Base-by-base conservation (phyloP, 2,329 filamentous ascomycete species). In the Coccinonectria pachysandricola region DNA sequence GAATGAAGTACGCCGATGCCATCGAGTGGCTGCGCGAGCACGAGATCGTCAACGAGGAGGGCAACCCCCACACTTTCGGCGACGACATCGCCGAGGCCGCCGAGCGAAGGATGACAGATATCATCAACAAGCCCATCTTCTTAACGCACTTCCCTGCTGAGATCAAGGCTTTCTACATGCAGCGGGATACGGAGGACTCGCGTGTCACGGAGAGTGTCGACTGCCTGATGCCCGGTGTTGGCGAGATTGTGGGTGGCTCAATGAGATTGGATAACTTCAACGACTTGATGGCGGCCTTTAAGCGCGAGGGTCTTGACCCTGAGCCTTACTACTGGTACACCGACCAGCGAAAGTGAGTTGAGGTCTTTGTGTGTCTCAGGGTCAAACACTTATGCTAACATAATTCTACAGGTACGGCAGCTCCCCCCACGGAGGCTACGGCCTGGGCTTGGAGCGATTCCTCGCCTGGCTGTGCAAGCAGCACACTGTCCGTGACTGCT, bases 81-180 rank as follows among this genome's bases (percentile, higher is more conserved):
- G 91, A 98, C 53, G 91, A 98, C 54, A 98, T 98, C 48, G 91
- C 91, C 40, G 91, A 96, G 60, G 91, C 91, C 8, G 91, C 91
- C 8, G 91, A 98, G 70, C 81, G 91, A 46, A 75, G 69, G 53
- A 98, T 98, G 91, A 96, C 88, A 2, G 91, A 98, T 55, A 81
- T 79, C 44, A 93, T 98, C 67, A 91, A 92, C 75, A 66, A 75
- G 28, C 91, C 91, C 36, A 94, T 98, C 57, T 84, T 96, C 65
- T 70, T 96, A 21, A 96, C 88, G 3, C 88, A 96, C 61, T 98
- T 98, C 74, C 91, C 91, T 12, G 78, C 78, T 33, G 85, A 88
- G 62, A 94, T 98, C 69, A 98, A 98, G 69, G 82, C 91, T 2
- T 98, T 98, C 58, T 98, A 98, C 71, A 98, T 98, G 91, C 79